Percentiles rank a stretch among this genome's conserved stretches.
phyloP scores from a whole-genome alignment of 2,329 filamentous ascomycete genomes.

The Colletotrichum magnum region DNA sequence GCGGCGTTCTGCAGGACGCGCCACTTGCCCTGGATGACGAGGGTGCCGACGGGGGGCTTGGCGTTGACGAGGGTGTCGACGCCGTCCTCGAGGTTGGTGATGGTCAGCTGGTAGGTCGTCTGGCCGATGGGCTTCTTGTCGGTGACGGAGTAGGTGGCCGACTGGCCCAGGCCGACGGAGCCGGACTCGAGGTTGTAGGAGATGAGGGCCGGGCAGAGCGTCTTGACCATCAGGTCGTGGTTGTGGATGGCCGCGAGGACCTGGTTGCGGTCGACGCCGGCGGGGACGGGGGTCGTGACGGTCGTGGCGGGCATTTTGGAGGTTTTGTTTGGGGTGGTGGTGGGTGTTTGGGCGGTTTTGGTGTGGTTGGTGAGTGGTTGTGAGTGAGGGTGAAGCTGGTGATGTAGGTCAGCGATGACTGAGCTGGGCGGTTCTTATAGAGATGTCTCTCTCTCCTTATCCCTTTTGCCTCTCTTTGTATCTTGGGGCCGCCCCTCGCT shows the following conservation, averaged over 20 bases:
- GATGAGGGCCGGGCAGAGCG: constrained; percentile 38
- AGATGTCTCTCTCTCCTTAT: constrained; percentile 10
- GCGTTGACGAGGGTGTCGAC: constrained; percentile 39
- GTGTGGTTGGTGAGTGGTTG: constrained; percentile 1
- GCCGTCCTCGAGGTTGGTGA: constrained; percentile 39
- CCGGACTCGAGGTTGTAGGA: constrained; percentile 36
- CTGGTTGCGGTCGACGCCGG: constrained; percentile 28
- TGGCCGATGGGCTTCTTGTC: constrained; percentile 41
- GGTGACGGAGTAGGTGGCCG: constrained; percentile 38
- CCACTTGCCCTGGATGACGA: constrained; percentile 38
- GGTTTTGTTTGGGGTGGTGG: background rate
- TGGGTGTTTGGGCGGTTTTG: background rate
- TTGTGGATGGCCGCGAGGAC: constrained; percentile 37
- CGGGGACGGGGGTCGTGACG: constrained; percentile 35
- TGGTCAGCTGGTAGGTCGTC: constrained; percentile 39
- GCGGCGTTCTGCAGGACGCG: constrained; percentile 27
- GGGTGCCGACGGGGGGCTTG: constrained; percentile 39
- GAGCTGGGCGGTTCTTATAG: constrained; percentile 34
- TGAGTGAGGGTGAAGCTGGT: constrained; percentile 2
- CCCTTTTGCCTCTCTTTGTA: background rate
- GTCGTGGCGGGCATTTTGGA: constrained; percentile 31
- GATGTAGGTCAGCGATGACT: constrained; percentile 20
- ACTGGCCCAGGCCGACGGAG: constrained; percentile 27
- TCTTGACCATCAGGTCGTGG: constrained; percentile 41
- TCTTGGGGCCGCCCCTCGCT: constrained; percentile 1